phyloP scores from a whole-genome alignment of 73 alveolate genomes.

The Breviolum minutum region DNA sequence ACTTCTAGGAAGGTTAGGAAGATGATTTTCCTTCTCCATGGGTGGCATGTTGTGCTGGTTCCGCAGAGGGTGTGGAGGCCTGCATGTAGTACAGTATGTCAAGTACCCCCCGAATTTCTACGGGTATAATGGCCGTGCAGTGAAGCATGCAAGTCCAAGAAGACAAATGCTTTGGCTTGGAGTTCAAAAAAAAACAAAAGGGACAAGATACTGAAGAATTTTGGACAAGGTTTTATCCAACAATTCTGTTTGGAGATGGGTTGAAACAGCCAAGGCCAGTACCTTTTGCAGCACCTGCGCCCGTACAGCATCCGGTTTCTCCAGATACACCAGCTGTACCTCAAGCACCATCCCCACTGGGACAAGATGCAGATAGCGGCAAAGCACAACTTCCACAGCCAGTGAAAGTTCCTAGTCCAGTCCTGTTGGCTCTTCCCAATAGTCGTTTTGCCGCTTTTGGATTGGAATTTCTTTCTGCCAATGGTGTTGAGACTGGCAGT shows the following conservation, averaged over 20 bases:
- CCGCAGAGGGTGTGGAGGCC: too few relatives aligned
- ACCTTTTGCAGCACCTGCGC: neutral
- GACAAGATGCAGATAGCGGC: neutral
- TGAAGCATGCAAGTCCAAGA: too few relatives aligned
- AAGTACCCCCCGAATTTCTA: too few relatives aligned
- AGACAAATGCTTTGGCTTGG: too few relatives aligned
- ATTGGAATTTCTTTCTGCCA: constrained; percentile 53
- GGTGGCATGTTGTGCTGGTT: too few relatives aligned
- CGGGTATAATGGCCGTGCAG: too few relatives aligned
- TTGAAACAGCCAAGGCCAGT: constrained; percentile 1
- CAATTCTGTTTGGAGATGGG: neutral
- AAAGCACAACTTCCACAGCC: neutral
- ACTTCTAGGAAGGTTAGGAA: too few relatives aligned
- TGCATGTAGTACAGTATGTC: too few relatives aligned
- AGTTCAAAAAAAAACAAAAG: too few relatives aligned
- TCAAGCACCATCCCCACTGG: neutral
- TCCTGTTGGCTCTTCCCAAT: neutral
- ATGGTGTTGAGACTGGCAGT: neutral
- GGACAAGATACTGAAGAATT: too few relatives aligned
- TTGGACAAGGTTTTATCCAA: too few relatives aligned
- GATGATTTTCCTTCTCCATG: too few relatives aligned
- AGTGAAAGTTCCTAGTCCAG: constrained; percentile 34
- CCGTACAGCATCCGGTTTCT: neutral
- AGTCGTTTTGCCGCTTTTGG: constrained; percentile 42
- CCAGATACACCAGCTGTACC: neutral